Conservation (phyloP, 2,329 filamentous ascomycete genomes). For the Sporothrix protearum region DNA sequence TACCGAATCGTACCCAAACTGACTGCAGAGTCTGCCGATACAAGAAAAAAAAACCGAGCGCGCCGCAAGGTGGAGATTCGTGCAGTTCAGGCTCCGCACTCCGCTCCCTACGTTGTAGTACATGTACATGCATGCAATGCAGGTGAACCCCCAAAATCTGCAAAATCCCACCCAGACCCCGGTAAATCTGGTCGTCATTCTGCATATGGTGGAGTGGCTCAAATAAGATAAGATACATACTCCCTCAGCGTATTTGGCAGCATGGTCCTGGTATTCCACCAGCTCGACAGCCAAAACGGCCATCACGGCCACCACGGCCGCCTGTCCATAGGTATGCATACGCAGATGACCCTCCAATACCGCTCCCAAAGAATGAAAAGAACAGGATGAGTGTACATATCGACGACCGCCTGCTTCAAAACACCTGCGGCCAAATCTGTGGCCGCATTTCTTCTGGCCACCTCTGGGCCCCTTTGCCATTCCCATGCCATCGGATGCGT, state of each 20-base stretch:
- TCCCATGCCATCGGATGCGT: slow-evolving; percentile 17
- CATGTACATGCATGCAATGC: slow-evolving; percentile 17
- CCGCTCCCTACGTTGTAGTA: slow-evolving; percentile 9
- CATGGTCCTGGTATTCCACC: background rate
- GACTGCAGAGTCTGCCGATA: slow-evolving; percentile 1
- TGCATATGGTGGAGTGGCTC: slow-evolving; percentile 5
- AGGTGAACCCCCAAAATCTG: slow-evolving; percentile 11
- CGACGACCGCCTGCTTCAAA: slow-evolving; percentile 19
- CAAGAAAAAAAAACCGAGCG: background rate
- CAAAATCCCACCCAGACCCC: slow-evolving; percentile 7
- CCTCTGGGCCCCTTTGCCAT: background rate
- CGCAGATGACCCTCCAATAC: slow-evolving; percentile 11
- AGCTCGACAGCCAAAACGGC: slow-evolving; percentile 4
- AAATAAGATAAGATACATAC: too few species aligned
- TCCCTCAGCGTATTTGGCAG: background rate
- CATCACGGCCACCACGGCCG: background rate
- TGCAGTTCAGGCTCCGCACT: slow-evolving; percentile 7
- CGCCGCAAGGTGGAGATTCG: background rate
- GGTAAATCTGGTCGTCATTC: slow-evolving; percentile 20
- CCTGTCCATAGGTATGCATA: slow-evolving; percentile 9
- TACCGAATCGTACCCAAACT: slow-evolving; percentile 11
- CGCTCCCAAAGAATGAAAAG: background rate
- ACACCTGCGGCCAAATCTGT: slow-evolving; percentile 28
- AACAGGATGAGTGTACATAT: background rate
- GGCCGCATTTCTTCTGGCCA: slow-evolving; percentile 20